phyloP scores from a whole-genome alignment of 345 rosid genomes.

The Rubroshorea leprosula region DNA sequence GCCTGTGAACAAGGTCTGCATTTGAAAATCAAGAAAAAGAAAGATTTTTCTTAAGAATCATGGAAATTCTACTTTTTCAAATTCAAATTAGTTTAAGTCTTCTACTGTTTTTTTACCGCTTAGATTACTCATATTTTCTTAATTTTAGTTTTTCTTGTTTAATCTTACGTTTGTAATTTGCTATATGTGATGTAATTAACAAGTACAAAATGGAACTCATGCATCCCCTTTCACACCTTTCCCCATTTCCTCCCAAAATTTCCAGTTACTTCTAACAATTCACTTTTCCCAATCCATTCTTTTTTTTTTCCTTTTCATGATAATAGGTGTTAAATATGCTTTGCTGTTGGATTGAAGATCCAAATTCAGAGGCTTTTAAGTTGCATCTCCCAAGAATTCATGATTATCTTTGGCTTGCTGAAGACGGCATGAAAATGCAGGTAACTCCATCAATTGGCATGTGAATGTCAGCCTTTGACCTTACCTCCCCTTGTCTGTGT shows the following conservation, averaged over 20 bases:
- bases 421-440: constrained; percentile 99
- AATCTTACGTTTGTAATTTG: neutral
- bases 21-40: constrained; percentile 9
- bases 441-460: constrained; percentile 20
- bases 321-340: constrained; percentile 89
- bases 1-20: constrained; percentile 84
- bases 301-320: constrained; percentile 7
- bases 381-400: constrained; percentile 78
- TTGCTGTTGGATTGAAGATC: constrained; percentile 98
- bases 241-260: neutral
- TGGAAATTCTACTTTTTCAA: neutral
- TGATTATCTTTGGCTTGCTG: constrained; percentile 93
- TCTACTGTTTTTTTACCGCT: neutral
- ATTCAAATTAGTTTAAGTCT: neutral
- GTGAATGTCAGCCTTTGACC: neutral
- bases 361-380: constrained; percentile 91
- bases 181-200: neutral
- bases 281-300: neutral
- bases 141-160: neutral
- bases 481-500: neutral
- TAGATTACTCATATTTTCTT: constrained; percentile 2
- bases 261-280: neutral
- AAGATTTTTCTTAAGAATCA: neutral
- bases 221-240: neutral
- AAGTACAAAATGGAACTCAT: neutral